Conservation (phyloP, 495 filamentous ascomycete species). For the Gamarada debralockiae region DNA sequence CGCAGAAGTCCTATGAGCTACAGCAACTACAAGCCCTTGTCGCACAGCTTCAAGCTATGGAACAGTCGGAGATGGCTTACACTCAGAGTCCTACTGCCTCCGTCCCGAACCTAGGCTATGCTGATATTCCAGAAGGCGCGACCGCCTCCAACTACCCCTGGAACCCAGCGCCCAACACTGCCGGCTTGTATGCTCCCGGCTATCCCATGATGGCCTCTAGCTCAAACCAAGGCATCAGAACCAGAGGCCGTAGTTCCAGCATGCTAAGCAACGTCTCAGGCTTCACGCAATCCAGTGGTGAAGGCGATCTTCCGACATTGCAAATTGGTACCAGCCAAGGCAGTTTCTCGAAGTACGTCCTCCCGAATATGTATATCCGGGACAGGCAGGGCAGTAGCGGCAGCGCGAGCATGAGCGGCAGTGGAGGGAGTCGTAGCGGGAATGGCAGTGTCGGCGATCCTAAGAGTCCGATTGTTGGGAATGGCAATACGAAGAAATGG, state of each 20-base stretch:
- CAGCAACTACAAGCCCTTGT: not conserved
- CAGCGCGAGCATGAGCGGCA: constrained; percentile 4
- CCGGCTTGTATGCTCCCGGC: constrained; percentile 4
- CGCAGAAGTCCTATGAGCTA: constrained; percentile 2
- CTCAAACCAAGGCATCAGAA: constrained; percentile 21
- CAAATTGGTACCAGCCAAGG: not conserved
- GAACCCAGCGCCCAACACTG: not conserved
- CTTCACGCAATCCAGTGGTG: constrained; percentile 56
- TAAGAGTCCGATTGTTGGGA: constrained; percentile 22
- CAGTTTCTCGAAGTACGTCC: not conserved
- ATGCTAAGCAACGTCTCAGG: constrained; percentile 66
- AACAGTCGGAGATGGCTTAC: not conserved
- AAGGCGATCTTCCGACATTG: constrained; percentile 19
- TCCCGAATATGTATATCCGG: not conserved
- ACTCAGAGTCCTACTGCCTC: not conserved
- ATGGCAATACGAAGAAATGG: constrained; percentile 9
- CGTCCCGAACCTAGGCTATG: not conserved
- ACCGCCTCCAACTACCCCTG: not conserved
- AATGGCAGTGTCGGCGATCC: constrained; percentile 22
- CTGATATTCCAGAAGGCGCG: constrained; percentile 1
- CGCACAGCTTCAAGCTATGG: not conserved
- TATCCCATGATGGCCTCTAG: not conserved
- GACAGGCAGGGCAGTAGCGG: constrained; percentile 18
- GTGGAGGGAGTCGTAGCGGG: constrained; percentile 1
- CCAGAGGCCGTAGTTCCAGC: constrained; percentile 52